Evolutionary conservation across 805 yeast species (phyloP), one percentile per base, ranked within the genome.

Genomic region (Candida tibetensis): DNA sequence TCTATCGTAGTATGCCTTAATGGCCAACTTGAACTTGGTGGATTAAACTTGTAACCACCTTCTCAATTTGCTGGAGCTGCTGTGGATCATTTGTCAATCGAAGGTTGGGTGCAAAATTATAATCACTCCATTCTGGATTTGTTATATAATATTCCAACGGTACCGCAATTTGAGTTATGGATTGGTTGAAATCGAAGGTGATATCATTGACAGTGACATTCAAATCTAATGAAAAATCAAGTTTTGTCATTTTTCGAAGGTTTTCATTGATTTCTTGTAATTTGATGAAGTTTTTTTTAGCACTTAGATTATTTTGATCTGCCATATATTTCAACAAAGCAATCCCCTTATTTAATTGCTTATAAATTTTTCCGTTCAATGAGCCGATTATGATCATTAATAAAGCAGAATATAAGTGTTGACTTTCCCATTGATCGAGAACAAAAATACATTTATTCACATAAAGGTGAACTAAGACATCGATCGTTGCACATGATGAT

Each of bases 401-500:
- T 17, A 64, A 40, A 1, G 72, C 63, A 4, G 60, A 49, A 39
- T 55, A 67, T 28, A 66, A 45, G 47, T 67, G 66, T 42, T 63
- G 69, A 32, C 63, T 48, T 40, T 68, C 73, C 68, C 70, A 66
- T 39, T 57, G 65, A 2, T 72, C 73, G 13, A 60, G 45, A 15
- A 52, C 45, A 37, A 66, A 66, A 10, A 65, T 41, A 30, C 58
- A 49, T n/a, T 55, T 42, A 35, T 51, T 42, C 23, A 53, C 53
- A 29, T 54, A 60, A 29, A 67, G 48, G 36, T 60, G 53, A 22
- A 53, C 30, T 4, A 62, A 32, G 4, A 66, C 51, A 36, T 62
- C 60, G 15, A 67, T 53, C 2, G 62, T 57, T 14, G 60, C 36
- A 36, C 58, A 47, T 3, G 71, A 58, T 0, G 63, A 56, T 15